Evolutionary conservation across 805 yeast species (phyloP).

Genomic region (Nakazawaea molendinolei): DNA sequence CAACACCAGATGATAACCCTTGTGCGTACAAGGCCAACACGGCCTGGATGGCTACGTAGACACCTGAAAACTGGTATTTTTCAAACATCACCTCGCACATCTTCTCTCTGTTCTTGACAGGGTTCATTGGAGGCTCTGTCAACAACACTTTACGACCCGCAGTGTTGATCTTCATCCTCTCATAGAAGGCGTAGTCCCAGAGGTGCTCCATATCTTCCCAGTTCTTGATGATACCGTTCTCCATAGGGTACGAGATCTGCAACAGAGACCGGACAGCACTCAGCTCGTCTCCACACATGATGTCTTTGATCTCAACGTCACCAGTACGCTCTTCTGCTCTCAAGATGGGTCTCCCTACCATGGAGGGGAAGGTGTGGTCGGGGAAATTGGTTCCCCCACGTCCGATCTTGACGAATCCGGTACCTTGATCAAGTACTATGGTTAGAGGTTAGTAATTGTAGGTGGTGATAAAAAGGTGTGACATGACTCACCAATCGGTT

Average conservation of each 20-base stretch:
- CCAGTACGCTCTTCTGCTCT: conserved; percentile 92
- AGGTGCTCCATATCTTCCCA: conserved; percentile 99
- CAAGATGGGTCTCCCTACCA: conserved; percentile 94
- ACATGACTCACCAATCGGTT: conserved; percentile 14
- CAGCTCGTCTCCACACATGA: conserved; percentile 98
- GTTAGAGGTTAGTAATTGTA: neutral
- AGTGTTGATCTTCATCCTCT: conserved; percentile 75
- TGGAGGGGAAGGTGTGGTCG: conserved; percentile 92
- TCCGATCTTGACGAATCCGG: conserved; percentile 96
- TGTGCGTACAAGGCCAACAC: conserved; percentile 97
- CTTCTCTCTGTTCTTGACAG: conserved; percentile 77
- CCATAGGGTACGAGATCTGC: conserved; percentile 97
- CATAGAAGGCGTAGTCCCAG: conserved; percentile 97
- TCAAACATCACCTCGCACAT: conserved; percentile 95
- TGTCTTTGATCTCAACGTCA: conserved; percentile 77
- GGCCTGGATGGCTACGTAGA: conserved; percentile 94
- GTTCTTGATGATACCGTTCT: conserved; percentile 91
- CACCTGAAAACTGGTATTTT: conserved; percentile 84
- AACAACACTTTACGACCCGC: conserved; percentile 73
- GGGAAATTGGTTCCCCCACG: conserved; percentile 97
- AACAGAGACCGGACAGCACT: conserved; percentile 81
- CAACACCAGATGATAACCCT: conserved; percentile 94
- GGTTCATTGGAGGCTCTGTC: conserved; percentile 99
- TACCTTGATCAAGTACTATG: conserved; percentile 94
- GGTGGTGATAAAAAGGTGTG: neutral